These are phyloP conservation scores for Apiotrichum veenhuisii DNA, from an alignment of 1,284 basidiomycete genomes.

Conservation along the genomic window DNA sequence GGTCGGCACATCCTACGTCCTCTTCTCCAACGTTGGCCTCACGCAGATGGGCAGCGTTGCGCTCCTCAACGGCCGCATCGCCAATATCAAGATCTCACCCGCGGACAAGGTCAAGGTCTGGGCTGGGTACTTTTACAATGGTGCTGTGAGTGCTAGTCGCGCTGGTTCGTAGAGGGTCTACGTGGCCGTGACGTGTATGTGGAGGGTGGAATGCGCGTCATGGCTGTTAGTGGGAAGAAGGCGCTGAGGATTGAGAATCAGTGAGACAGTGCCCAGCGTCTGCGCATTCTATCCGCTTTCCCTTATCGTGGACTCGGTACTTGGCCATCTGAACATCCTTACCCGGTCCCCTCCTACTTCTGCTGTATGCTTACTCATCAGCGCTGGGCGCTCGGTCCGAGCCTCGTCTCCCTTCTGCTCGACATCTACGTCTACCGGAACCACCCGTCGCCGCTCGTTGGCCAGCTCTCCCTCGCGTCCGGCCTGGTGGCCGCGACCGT, in stretches of 20 bases:
- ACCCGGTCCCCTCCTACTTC: too few relatives aligned
- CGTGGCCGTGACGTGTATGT: neutral
- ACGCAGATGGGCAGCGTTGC: slow-evolving; percentile 26
- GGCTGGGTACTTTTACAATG: slow-evolving; percentile 17
- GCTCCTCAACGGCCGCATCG: slow-evolving; percentile 20
- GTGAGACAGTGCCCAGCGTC: too few relatives aligned
- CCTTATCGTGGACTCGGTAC: too few relatives aligned
- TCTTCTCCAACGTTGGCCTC: slow-evolving; percentile 25
- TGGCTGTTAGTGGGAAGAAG: neutral
- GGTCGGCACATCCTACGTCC: slow-evolving; percentile 23
- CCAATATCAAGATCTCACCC: neutral
- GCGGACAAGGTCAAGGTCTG: slow-evolving; percentile 19
- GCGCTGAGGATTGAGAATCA: neutral
- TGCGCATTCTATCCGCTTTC: too few relatives aligned
- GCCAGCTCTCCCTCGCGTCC: slow-evolving; percentile 18
- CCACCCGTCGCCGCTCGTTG: slow-evolving; percentile 18
- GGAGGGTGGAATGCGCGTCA: neutral
- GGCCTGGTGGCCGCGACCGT: slow-evolving; percentile 21
- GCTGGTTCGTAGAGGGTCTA: too few relatives aligned
- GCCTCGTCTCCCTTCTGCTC: slow-evolving; percentile 9
- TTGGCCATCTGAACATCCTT: too few relatives aligned
- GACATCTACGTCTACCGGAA: slow-evolving; percentile 16
- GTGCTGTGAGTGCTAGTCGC: slow-evolving; percentile 19
- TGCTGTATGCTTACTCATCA: slow-evolving; percentile 3
- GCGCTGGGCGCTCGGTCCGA: slow-evolving; percentile 13